Evolutionary conservation across 306 rosid genomes (phyloP), one percentile per base, ranked within the genome.

Genomic region (Lathyrus oleraceus): DNA sequence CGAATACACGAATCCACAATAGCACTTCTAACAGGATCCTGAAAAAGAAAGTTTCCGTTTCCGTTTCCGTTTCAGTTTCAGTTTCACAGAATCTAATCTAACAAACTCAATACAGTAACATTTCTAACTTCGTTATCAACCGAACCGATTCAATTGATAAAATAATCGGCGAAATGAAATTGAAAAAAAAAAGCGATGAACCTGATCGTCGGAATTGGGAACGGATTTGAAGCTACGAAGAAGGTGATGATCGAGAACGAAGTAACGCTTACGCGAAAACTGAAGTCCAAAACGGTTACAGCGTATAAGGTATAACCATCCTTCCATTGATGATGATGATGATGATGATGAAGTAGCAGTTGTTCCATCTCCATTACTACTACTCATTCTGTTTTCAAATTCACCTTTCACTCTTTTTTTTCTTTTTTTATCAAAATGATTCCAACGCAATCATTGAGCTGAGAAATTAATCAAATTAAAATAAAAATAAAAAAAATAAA

Each of bases 1-100:
- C 95, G 85, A 73, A 94, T 82, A 66, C 86, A 87, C 60, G 86
- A 88, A 81, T 94, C 99, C 38, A 94, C 87, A 64, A 87, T 71
- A 59, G 97, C 96, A 71, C 97, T 87, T 79, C 89, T 85, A 67
- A 84, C 84, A 47, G 99, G 91, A 81, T 84, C 91, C 99, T 94
- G 87, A 60, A 15, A 23, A 9, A 47, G 32, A 54, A 65, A 48
- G n/a, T 20, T 54, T 49, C 49, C 20, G 36, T 40, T 40, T 6
- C 38, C 1, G 38, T 32, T 30, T 32, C 38, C 8, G 38, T 32
- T 5, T 5, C 38, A 5, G 38, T 32, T 32, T 4, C 57, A 16
- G 25, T 47, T 76, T 59, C 72, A 74, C 74, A 68, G 10, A 61
- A 61, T 10, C 45, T 19, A 61, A 38, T 49, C 59, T 17, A 61